Evolutionary conservation across 345 rosid species (phyloP).

Genomic region (Crucihimalaya himalaica): DNA sequence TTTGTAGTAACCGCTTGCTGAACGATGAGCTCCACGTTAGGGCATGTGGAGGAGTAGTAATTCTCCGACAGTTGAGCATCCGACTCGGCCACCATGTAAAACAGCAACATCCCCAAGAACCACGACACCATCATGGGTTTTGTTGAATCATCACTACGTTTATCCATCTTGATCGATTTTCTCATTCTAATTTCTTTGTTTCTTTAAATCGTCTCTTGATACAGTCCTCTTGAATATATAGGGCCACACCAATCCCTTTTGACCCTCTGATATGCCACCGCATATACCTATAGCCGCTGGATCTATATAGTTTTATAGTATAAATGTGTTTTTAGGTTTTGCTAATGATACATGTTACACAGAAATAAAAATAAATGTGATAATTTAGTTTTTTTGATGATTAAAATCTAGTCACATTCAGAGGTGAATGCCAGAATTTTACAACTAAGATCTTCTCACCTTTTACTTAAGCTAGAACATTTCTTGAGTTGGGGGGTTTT

Average conservation of each 20-base stretch:
- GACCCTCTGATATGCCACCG: constrained; percentile 25
- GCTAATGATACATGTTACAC: background rate
- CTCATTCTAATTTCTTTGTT: background rate
- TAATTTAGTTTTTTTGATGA: background rate
- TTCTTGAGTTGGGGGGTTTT: constrained; percentile 34
- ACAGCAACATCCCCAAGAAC: constrained; percentile 31
- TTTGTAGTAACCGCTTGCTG: constrained; percentile 57
- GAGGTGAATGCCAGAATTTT: constrained; percentile 22
- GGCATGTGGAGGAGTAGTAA: constrained; percentile 60
- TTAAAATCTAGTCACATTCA: background rate
- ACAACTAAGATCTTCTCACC: constrained; percentile 28
- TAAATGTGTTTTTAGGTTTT: background rate
- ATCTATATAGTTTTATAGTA: background rate
- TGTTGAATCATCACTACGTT: background rate
- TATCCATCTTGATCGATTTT: background rate
- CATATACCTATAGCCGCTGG: constrained; percentile 7
- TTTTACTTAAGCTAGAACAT: constrained; percentile 26
- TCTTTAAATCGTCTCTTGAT: background rate
- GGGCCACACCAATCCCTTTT: constrained; percentile 1
- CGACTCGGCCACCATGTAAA: constrained; percentile 30
- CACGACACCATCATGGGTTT: constrained; percentile 19
- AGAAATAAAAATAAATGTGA: background rate
- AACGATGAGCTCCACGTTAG: constrained; percentile 67
- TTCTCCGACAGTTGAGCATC: constrained; percentile 54
- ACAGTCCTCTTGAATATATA: constrained; percentile 14